Conservation (phyloP, 2,329 filamentous ascomycete genomes). For the Ceratocystis variospora region DNA sequence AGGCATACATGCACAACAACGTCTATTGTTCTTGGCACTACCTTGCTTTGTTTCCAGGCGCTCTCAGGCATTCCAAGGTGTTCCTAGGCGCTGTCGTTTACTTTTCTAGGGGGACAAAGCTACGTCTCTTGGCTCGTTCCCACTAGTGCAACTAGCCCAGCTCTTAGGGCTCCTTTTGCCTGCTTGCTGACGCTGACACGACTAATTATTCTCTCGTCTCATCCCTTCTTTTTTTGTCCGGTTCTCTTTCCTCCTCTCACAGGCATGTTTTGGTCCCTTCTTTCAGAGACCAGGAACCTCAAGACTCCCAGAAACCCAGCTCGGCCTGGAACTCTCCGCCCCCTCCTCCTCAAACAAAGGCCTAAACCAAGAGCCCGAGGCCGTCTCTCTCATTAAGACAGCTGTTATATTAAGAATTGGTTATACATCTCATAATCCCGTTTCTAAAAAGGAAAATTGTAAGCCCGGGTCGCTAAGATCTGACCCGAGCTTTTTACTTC, state of each 20-base stretch:
- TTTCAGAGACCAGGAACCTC: too few species aligned
- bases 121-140: background rate
- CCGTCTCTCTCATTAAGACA: background rate
- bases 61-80: too few species aligned
- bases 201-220: too few species aligned
- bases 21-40: conserved; percentile 7
- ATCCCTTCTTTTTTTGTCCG: background rate
- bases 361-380: background rate
- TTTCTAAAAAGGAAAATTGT: background rate
- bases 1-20: conserved; percentile 1
- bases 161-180: background rate
- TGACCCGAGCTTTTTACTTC: background rate
- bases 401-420: background rate
- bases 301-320: background rate
- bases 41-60: background rate
- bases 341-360: background rate
- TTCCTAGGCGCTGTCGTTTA: background rate
- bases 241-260: background rate
- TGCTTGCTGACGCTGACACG: background rate
- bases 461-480: background rate
- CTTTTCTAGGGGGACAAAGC: background rate
- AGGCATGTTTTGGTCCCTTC: too few species aligned
- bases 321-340: background rate
- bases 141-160: background rate
- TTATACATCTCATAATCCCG: background rate